phyloP scores from a whole-genome alignment of 257 asterid genomes.

The Nicotiana obtusifolia region DNA sequence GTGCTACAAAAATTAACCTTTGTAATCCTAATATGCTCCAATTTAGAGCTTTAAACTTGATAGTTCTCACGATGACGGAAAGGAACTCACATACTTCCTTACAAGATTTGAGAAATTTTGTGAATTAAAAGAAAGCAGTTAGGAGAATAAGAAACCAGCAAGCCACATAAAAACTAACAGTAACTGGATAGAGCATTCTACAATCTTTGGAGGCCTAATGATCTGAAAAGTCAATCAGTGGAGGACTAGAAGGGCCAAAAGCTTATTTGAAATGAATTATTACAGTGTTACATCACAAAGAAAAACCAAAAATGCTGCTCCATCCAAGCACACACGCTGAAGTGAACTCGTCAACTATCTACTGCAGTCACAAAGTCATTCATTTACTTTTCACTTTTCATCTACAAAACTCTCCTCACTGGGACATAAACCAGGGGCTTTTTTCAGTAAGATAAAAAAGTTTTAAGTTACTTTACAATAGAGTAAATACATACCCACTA shows the following conservation, averaged over 20 bases:
- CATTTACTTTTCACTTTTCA: background rate
- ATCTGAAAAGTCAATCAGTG: background rate
- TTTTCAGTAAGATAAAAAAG: background rate
- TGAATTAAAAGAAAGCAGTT: background rate
- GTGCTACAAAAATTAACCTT: background rate
- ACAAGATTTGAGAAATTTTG: background rate
- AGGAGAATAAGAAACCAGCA: background rate
- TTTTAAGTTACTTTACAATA: background rate
- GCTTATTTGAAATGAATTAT: background rate
- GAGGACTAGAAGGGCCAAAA: background rate
- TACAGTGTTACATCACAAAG: background rate
- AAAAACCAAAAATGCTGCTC: background rate
- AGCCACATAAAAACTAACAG: background rate
- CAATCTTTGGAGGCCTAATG: background rate
- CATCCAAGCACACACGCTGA: background rate
- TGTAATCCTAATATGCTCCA: background rate
- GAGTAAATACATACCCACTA: slow-evolving; percentile 56
- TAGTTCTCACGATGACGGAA: background rate
- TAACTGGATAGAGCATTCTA: background rate
- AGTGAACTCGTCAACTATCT: background rate
- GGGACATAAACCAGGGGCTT: background rate
- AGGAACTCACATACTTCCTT: background rate
- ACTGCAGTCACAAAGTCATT: background rate
- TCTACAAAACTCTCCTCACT: background rate
- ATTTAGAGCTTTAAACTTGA: background rate